A percentile compares a stretch with the other conserved stretches of the same genome.
Evolutionary conservation across 192 early-diverging fungal genomes (phyloP).

Genomic region (Phycomyces blakesleeanus): DNA sequence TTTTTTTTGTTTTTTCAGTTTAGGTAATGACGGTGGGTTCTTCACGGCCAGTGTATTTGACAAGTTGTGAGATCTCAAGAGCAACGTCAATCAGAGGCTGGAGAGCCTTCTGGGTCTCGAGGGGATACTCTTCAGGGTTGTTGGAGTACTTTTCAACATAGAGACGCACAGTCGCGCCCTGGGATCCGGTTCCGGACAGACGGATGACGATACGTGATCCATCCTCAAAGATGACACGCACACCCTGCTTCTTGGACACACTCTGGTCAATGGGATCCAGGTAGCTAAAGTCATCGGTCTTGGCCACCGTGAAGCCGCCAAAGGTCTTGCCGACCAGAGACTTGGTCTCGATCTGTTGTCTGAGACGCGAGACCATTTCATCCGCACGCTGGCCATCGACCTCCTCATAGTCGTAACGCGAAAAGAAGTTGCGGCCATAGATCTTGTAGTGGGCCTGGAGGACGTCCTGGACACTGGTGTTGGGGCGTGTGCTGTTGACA

Average conservation of each 20-base stretch:
- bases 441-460: constrained; percentile 72
- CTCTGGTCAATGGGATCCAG: constrained; percentile 87
- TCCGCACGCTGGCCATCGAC: constrained; percentile 76
- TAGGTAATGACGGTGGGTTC: constrained; percentile 90
- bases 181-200: constrained; percentile 89
- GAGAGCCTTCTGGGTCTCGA: constrained; percentile 81
- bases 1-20: constrained; percentile 10
- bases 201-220: constrained; percentile 90
- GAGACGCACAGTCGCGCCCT: constrained; percentile 93
- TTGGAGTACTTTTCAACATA: constrained; percentile 91
- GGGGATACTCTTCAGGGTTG: constrained; percentile 52
- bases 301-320: constrained; percentile 62
- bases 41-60: constrained; percentile 80
- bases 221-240: constrained; percentile 90
- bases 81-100: constrained; percentile 85
- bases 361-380: constrained; percentile 76
- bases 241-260: constrained; percentile 80
- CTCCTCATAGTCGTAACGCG: constrained; percentile 96
- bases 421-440: constrained; percentile 98
- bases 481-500: constrained; percentile 55
- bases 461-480: constrained; percentile 69
- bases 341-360: constrained; percentile 42
- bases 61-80: constrained; percentile 68
- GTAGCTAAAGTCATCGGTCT: constrained; percentile 90
- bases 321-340: constrained; percentile 61